A percentile compares a stretch with the other conserved stretches of the same genome.
Evolutionary conservation across 192 early-diverging fungal species (phyloP).

Genomic region (Mortierella antarctica): DNA sequence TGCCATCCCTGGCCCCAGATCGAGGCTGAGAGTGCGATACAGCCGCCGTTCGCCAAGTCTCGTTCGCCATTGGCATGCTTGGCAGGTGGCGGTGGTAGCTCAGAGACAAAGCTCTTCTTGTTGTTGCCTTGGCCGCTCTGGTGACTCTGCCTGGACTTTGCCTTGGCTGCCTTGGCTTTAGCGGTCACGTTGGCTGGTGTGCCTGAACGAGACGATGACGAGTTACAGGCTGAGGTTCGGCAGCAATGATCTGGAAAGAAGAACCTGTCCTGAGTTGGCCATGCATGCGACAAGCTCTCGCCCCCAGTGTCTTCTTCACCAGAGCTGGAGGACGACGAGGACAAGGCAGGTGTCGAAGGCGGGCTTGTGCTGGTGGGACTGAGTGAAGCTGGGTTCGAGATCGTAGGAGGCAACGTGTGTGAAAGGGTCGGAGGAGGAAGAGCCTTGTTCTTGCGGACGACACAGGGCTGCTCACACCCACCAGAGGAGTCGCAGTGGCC

Average conservation of each 20-base stretch:
- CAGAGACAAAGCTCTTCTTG: constrained; percentile 9
- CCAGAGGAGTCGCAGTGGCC: too few species aligned
- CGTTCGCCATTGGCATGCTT: neutral
- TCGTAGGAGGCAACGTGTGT: constrained; percentile 18
- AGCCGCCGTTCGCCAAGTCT: neutral
- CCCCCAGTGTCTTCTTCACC: neutral
- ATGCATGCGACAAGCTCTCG: constrained; percentile 19
- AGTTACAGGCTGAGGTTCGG: constrained; percentile 25
- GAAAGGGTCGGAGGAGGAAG: constrained; percentile 45
- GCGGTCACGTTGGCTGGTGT: neutral
- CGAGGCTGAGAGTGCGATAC: constrained; percentile 25
- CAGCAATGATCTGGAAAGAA: constrained; percentile 53
- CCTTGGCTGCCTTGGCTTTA: constrained; percentile 2
- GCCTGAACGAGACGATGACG: neutral
- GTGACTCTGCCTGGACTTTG: neutral
- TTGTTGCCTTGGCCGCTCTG: neutral
- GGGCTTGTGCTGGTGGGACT: constrained; percentile 7
- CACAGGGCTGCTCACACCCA: constrained; percentile 31
- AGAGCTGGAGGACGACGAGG: neutral
- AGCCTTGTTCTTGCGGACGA: constrained; percentile 40
- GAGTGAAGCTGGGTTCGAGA: constrained; percentile 42
- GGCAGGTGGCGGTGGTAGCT: constrained; percentile 29
- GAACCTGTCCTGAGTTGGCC: constrained; percentile 40
- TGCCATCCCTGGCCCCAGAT: constrained; percentile 52
- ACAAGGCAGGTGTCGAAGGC: neutral